A percentile compares a stretch with the other conserved stretches of the same genome.
Evolutionary conservation across 257 asterid species (phyloP).

Genomic region (Solanum tarapatanum): DNA sequence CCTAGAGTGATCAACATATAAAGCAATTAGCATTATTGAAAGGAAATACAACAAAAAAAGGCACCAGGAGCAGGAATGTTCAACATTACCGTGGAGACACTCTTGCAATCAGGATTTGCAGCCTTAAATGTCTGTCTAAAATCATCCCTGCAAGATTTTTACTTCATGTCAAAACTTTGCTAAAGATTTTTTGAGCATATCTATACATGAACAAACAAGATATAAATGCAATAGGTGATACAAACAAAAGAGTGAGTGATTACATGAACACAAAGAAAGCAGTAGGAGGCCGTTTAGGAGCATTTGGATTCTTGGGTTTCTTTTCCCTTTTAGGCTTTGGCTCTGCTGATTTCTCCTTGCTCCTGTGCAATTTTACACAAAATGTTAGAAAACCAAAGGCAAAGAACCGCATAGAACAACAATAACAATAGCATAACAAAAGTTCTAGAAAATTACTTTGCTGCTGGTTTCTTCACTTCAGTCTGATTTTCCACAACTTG

Average conservation of each 20-base stretch:
- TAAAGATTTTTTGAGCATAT: background rate
- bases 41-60: background rate
- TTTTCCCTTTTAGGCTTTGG: constrained; percentile 35
- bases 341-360: constrained; percentile 28
- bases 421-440: background rate
- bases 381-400: background rate
- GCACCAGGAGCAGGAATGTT: too few relatives aligned
- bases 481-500: constrained; percentile 42
- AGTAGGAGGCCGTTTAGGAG: constrained; percentile 62
- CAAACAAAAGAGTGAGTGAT: background rate
- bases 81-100: constrained; percentile 28
- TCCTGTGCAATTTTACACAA: constrained; percentile 21
- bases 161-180: background rate
- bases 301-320: constrained; percentile 37
- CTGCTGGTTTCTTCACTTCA: constrained; percentile 43
- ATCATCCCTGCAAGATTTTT: constrained; percentile 37
- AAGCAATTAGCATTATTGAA: background rate
- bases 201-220: background rate
- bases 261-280: constrained; percentile 86
- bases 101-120: constrained; percentile 65
- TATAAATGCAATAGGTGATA: too few relatives aligned
- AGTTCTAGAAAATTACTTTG: constrained; percentile 15
- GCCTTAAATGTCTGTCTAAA: constrained; percentile 62
- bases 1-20: constrained; percentile 18
- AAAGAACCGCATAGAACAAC: background rate